These are phyloP conservation scores for Ambispora gerdemannii DNA, from an alignment of 192 early-diverging fungal genomes.

Conservation along the genomic window DNA sequence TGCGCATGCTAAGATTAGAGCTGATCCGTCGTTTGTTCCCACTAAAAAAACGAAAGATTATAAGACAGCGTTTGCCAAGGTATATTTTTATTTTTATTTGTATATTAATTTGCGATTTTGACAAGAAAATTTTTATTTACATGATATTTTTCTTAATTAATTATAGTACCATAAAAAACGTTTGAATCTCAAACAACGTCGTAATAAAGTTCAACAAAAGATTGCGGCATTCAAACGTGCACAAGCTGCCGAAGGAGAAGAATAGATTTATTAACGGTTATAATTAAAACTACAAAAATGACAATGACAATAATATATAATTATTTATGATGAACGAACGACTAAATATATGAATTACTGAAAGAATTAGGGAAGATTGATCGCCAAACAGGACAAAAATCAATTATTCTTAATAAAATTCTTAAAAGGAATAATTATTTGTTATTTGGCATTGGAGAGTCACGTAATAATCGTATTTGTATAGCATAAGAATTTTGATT, in stretches of 20 bases:
- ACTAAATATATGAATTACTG: too few relatives aligned
- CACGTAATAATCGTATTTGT: too few relatives aligned
- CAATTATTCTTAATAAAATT: too few relatives aligned
- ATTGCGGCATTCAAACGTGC: constrained; percentile 68
- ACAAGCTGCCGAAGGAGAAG: constrained; percentile 39
- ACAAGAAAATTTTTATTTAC: not conserved
- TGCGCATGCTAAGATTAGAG: constrained; percentile 94
- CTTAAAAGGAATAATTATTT: too few relatives aligned
- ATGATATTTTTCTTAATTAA: not conserved
- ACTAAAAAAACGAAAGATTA: constrained; percentile 68
- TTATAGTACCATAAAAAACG: constrained; percentile 50
- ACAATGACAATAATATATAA: too few relatives aligned
- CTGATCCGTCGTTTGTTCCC: constrained; percentile 71
- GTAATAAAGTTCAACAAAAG: constrained; percentile 89
- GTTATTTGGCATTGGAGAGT: too few relatives aligned
- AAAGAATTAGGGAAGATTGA: too few relatives aligned
- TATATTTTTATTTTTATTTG: constrained; percentile 41
- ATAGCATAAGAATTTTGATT: too few relatives aligned
- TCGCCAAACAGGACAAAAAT: too few relatives aligned
- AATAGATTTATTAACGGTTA: too few relatives aligned
- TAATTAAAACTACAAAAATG: too few relatives aligned
- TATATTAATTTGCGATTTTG: not conserved
- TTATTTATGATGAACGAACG: too few relatives aligned
- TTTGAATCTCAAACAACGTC: constrained; percentile 89
- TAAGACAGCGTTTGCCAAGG: constrained; percentile 65